Percentiles rank a stretch among this genome's conserved stretches.
Evolutionary conservation across 495 filamentous ascomycete species (phyloP).

Genomic region (Penicillium argentinense): DNA sequence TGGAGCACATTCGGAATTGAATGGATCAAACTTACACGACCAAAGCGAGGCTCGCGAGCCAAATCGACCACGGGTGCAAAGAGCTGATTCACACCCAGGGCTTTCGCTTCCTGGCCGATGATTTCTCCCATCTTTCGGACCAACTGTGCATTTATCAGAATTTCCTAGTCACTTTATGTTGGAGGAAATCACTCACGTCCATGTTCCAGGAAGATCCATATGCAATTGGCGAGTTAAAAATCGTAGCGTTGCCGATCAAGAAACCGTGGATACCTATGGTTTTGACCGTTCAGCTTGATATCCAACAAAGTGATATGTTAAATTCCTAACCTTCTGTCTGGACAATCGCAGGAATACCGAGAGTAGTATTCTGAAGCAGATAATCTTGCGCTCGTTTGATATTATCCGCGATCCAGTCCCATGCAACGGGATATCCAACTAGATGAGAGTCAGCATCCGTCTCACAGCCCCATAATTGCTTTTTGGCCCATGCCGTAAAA

Average conservation of each 20-base stretch:
- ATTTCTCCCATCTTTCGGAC: constrained; percentile 60
- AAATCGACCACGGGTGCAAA: constrained; percentile 69
- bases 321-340: constrained; percentile 57
- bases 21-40: constrained; percentile 40
- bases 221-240: constrained; percentile 72
- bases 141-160: constrained; percentile 25
- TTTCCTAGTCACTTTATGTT: background rate
- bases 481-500: constrained; percentile 52
- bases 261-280: constrained; percentile 62
- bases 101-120: constrained; percentile 60
- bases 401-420: constrained; percentile 60
- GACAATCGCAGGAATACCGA: constrained; percentile 68
- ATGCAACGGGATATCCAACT: constrained; percentile 64
- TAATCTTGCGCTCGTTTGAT: constrained; percentile 65
- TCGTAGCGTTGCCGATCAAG: constrained; percentile 67
- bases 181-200: constrained; percentile 21
- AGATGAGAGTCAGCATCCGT: constrained; percentile 2
- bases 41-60: constrained; percentile 65
- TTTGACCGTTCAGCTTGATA: background rate
- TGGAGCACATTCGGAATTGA: background rate
- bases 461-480: background rate
- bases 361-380: constrained; percentile 58
- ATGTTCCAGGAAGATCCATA: constrained; percentile 67
- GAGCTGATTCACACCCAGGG: constrained; percentile 66
- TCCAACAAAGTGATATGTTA: background rate